These are phyloP conservation scores for Suillus subaureus DNA, from an alignment of 768 basidiomycete species.

Conservation along the genomic window DNA sequence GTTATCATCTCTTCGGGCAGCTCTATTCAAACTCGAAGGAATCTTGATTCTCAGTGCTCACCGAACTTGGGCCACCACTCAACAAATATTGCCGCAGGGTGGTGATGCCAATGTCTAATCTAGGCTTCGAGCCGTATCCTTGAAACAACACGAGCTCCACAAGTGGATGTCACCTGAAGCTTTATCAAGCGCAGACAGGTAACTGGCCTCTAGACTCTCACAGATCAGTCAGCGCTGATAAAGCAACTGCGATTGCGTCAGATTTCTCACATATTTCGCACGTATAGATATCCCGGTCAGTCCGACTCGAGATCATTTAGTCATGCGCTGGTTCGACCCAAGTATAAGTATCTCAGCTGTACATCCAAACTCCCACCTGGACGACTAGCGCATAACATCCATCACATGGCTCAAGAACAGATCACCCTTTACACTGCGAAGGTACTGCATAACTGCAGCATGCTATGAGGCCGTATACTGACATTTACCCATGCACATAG, in stretches of 20 bases:
- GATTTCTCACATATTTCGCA: neutral
- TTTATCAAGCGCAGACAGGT: too few species aligned
- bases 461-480: neutral
- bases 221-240: neutral
- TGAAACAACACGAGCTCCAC: neutral
- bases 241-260: neutral
- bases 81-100: too few species aligned
- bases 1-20: too few species aligned
- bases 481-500: slow-evolving; percentile 30
- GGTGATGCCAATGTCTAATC: too few species aligned
- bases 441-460: slow-evolving; percentile 28
- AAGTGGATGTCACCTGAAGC: neutral
- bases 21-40: too few species aligned
- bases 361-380: neutral
- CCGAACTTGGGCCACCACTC: too few species aligned
- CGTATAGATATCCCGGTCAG: neutral
- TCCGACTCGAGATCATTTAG: neutral
- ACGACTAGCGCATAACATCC: neutral
- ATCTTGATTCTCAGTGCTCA: too few species aligned
- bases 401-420: slow-evolving; percentile 16
- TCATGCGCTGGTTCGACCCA: neutral
- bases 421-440: slow-evolving; percentile 52
- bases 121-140: neutral
- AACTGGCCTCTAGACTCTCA: too few species aligned
- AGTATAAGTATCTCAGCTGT: neutral